Evolutionary conservation across 2,329 filamentous ascomycete species (phyloP), one percentile per base, ranked within the genome.

Genomic region (Xylaria hypoxylon): DNA sequence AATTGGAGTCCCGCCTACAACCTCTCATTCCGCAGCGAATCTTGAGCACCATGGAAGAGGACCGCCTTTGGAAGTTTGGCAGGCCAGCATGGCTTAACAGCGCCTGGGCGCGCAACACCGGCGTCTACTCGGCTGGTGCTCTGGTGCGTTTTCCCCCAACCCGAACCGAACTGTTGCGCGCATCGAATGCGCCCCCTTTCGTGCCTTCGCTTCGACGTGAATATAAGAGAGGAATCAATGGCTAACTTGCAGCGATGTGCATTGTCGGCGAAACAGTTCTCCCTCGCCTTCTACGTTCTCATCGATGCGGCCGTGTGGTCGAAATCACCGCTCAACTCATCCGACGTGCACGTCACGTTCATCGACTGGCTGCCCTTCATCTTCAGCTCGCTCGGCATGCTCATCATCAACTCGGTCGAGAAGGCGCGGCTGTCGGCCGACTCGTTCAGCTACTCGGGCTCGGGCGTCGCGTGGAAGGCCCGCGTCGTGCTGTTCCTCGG

Each of bases 371-470:
- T 90, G 70, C 88, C 89, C 58, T 84, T 91, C 71, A 85, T 90
- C 77, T 90, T 90, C 81, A 87, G 85, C 71, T 84, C 85, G 69
- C 82, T 90, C 68, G 89, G 89, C 69, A 90, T 91, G 87, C 83
- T 91, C 65, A 90, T 90, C 78, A 90, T 90, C 82, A 90, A 91
- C 83, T 87, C 84, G 71, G 88, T 90, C 70, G 88, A 90, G 80
- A 90, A 91, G 80, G 82, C 87, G 66, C 85, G 89, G 59, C 83
- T 91, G 68, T 87, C 86, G 72, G 83, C 86, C 73, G 87, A 91
- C 80, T 85, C 82, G 62, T 89, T 89, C 77, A 85, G 83, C 69
- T 89, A 90, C 79, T 84, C 83, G 65, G 87, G 89, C 53, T 84
- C 82, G 55, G 87, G 87, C 13, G 88, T 91, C 31, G 88, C 89